A percentile compares a stretch with the other conserved stretches of the same genome.
phyloP scores from a whole-genome alignment of 2,329 filamentous ascomycete genomes.

The Stachybotrys elegans region DNA sequence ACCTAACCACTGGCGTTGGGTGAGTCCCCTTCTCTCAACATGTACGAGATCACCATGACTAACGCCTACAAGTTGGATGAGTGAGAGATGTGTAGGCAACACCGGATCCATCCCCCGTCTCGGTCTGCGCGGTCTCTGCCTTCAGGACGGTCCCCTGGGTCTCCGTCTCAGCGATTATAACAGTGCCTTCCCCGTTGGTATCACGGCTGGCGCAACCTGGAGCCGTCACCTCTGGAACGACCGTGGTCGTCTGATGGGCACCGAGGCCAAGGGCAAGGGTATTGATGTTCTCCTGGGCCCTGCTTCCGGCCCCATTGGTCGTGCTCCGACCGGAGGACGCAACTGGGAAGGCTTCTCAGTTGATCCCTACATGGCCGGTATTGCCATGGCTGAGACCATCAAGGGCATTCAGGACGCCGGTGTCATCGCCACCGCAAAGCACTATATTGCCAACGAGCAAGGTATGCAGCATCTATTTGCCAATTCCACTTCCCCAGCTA shows the following conservation, averaged over 20 bases:
- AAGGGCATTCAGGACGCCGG: conserved; percentile 77
- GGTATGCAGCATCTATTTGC: conserved; percentile 17
- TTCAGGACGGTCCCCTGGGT: conserved; percentile 82
- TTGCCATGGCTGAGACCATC: conserved; percentile 67
- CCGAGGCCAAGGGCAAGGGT: conserved; percentile 70
- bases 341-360: conserved; percentile 66
- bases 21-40: conserved; percentile 39
- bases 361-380: conserved; percentile 70
- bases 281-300: conserved; percentile 64
- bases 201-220: conserved; percentile 80
- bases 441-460: conserved; percentile 71
- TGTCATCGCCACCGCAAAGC: conserved; percentile 79
- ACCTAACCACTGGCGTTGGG: conserved; percentile 87
- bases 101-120: conserved; percentile 64
- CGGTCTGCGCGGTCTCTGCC: conserved; percentile 68
- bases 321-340: conserved; percentile 39
- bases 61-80: conserved; percentile 28
- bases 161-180: conserved; percentile 73
- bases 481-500: not conserved
- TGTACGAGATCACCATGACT: conserved; percentile 1
- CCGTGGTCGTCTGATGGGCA: conserved; percentile 42
- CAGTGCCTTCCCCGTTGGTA: conserved; percentile 74
- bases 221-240: conserved; percentile 62
- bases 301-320: conserved; percentile 41
- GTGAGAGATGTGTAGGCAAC: conserved; percentile 74